Percentiles rank a stretch among this genome's conserved stretches.
Evolutionary conservation across 2,329 filamentous ascomycete genomes (phyloP).

Genomic region (Lachnellula occidentalis): DNA sequence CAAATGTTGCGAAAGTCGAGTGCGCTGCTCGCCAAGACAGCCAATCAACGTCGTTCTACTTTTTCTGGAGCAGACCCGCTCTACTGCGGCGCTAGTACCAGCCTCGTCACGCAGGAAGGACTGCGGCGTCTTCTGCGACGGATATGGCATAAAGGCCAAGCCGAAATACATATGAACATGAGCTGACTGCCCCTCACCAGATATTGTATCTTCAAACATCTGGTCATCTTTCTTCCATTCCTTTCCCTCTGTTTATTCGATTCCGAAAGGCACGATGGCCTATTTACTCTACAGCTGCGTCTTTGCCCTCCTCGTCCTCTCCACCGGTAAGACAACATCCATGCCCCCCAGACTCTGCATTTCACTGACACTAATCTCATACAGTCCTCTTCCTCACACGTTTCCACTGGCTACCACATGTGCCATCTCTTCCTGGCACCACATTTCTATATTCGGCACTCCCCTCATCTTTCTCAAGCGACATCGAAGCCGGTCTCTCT

Average conservation of each 20-base stretch:
- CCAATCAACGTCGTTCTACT: slow-evolving; percentile 13
- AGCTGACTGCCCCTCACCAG: too few relatives aligned
- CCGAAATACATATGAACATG: too few relatives aligned
- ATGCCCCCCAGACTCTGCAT: slow-evolving; percentile 5
- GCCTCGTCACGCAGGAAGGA: background rate
- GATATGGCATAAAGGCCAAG: too few relatives aligned
- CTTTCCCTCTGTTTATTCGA: background rate
- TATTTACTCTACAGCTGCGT: slow-evolving; percentile 76
- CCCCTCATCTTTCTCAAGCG: slow-evolving; percentile 69
- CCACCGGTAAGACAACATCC: slow-evolving; percentile 52
- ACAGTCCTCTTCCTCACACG: slow-evolving; percentile 76
- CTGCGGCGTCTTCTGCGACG: too few relatives aligned
- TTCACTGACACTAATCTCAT: slow-evolving; percentile 9
- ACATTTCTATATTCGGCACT: slow-evolving; percentile 70
- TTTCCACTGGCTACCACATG: slow-evolving; percentile 64
- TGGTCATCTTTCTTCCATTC: slow-evolving; percentile 5
- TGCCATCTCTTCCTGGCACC: slow-evolving; percentile 53
- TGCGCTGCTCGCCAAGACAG: background rate
- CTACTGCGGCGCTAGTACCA: background rate
- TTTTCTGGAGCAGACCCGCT: background rate
- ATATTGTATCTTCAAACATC: background rate
- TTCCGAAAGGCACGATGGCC: slow-evolving; percentile 48
- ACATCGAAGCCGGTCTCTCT: slow-evolving; percentile 83
- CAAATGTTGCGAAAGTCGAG: slow-evolving; percentile 9
- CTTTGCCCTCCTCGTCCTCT: slow-evolving; percentile 64